Evolutionary conservation across 768 basidiomycete genomes (phyloP), one percentile per base, ranked within the genome.

Genomic region (Leccinum disarticulatum): DNA sequence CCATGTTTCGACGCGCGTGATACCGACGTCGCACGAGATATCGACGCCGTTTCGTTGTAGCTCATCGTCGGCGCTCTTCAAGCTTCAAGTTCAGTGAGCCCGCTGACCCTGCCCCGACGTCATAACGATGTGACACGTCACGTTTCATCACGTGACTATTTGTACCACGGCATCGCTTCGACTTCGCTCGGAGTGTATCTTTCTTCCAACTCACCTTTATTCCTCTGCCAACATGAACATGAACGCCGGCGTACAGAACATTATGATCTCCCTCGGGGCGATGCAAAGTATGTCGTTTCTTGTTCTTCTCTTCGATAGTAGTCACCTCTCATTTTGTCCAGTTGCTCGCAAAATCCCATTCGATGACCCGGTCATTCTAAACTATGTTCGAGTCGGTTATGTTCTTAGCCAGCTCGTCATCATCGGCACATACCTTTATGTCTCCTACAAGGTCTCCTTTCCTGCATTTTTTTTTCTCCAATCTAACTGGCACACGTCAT

Each of bases 291-390:
- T 52, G 80, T 68, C 28, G 0, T 14, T 30, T 5, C 25, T 8
- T 15, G 17, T 36, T 9, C 2, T 27, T 17, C 46, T 43, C 2
- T 17, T 4, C 15, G 15, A 10, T 35, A 15, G 4, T 28, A 13
- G 10, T 64, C 13, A 57, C 4, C n/a, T 22, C 13, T 43, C 25
- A 54, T 59, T 43, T 64, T 53, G 58, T 47, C 54, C 64, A 95
- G 93, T 98, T 73, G 95, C 95, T 66, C 86, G 91, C 64, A 90
- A 86, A 76, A 87, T 98, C 63, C 88, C 93, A 30, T 93, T 97
- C 64, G 92, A 96, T 47, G 87, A 98, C 76, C 92, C 93, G 7
- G 77, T 87, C 57, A 81, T 90, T 41, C 85, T 98, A 64, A 77
- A 80, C 70, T 91, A 90, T 69, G 90, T 95, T 58, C 90, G 95